A percentile compares a stretch with the other conserved stretches of the same genome.
phyloP scores from a whole-genome alignment of 2,329 filamentous ascomycete species.

The Cucurbitaria berberidis region DNA sequence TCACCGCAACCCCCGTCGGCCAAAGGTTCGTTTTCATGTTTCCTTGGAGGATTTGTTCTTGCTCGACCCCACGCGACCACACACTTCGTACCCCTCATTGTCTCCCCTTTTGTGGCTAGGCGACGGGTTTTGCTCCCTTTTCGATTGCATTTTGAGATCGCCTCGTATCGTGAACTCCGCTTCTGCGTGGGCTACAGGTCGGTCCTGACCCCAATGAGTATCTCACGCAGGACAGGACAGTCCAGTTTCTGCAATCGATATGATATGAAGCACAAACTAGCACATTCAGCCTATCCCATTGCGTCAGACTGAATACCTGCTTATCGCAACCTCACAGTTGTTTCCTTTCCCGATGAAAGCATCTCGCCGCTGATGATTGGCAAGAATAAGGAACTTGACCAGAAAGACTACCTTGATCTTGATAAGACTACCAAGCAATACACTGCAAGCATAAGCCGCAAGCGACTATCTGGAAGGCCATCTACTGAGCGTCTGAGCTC shows the following conservation, averaged over 20 bases:
- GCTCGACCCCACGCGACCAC: constrained; percentile 8
- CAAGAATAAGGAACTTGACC: constrained; percentile 54
- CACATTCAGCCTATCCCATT: too few species aligned
- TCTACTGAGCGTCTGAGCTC: constrained; percentile 41
- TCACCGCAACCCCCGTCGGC: constrained; percentile 34
- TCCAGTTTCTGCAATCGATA: background rate
- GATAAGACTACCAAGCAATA: constrained; percentile 47
- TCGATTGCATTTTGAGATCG: background rate
- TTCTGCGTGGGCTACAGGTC: background rate
- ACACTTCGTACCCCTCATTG: background rate
- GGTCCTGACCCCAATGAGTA: background rate
- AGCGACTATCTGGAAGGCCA: constrained; percentile 53
- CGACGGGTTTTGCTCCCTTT: background rate
- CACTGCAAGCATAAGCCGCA: constrained; percentile 49
- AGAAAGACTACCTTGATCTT: constrained; percentile 50
- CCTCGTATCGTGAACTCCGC: background rate
- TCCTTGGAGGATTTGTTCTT: background rate
- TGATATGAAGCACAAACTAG: too few species aligned
- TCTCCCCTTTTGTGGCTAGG: background rate
- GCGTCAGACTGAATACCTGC: constrained; percentile 16
- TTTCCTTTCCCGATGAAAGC: constrained; percentile 55
- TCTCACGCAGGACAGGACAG: background rate
- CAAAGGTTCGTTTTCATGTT: constrained; percentile 43
- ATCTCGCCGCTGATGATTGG: constrained; percentile 56
- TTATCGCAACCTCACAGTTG: constrained; percentile 46